Percentiles rank a stretch among this genome's conserved stretches.
Evolutionary conservation across 2,329 filamentous ascomycete species (phyloP).

Genomic region (Fusarium sp.): DNA sequence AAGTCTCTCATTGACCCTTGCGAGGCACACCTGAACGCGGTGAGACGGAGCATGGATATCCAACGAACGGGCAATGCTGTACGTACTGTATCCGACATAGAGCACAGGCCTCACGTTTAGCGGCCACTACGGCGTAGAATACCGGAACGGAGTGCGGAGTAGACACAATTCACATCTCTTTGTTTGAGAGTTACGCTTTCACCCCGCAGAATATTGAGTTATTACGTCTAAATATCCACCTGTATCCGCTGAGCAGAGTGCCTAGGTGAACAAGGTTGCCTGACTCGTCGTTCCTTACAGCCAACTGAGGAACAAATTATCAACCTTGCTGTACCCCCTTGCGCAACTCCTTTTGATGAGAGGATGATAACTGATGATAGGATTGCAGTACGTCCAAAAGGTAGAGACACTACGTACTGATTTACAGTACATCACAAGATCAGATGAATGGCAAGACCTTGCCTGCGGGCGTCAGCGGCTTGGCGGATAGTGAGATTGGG

Average conservation of each 20-base stretch:
- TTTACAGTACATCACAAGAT: background rate
- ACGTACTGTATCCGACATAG: background rate
- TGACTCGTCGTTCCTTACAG: background rate
- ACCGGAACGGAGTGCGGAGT: background rate
- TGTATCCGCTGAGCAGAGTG: conserved; percentile 27
- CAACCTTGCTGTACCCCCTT: background rate
- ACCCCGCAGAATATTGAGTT: conserved; percentile 19
- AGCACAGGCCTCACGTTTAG: background rate
- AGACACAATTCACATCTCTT: background rate
- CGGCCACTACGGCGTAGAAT: conserved; percentile 9
- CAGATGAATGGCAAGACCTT: conserved; percentile 4
- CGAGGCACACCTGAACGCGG: conserved; percentile 18
- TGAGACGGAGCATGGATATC: background rate
- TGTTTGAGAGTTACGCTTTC: conserved; percentile 6
- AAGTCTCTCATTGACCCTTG: background rate
- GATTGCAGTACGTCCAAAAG: background rate
- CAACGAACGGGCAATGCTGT: conserved; percentile 11
- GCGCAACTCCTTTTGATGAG: background rate
- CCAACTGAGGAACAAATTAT: background rate
- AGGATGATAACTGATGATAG: background rate
- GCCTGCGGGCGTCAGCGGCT: conserved; percentile 21
- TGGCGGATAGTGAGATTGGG: conserved; percentile 19
- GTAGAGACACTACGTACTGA: background rate
- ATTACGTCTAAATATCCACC: conserved; percentile 41
- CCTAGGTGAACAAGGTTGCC: conserved; percentile 5